Conservation (phyloP, 2,329 filamentous ascomycete genomes). For the Sphaceloma murrayae region DNA sequence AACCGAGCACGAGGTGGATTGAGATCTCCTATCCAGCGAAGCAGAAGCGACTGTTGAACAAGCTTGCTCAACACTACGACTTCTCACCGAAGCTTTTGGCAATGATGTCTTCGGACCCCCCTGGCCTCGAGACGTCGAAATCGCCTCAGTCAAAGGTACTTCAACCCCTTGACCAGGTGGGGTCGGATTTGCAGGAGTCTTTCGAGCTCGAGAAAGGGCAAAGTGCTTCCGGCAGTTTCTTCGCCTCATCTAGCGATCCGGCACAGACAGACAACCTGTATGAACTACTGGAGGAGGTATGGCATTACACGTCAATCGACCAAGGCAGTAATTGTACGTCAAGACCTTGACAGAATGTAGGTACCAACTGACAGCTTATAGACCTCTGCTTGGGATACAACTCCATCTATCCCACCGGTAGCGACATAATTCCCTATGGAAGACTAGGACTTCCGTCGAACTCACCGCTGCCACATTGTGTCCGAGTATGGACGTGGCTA, state of each 20-base stretch:
- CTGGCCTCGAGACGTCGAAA: too few relatives aligned
- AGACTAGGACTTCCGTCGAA: conserved; percentile 21
- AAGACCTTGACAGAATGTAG: too few relatives aligned
- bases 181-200: too few relatives aligned
- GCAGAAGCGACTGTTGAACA: conserved; percentile 48
- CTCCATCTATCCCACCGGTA: conserved; percentile 40
- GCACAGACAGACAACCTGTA: conserved; percentile 38
- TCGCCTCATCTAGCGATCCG: conserved; percentile 30
- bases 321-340: conserved; percentile 47
- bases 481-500: conserved; percentile 61
- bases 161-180: too few relatives aligned
- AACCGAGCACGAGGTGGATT: conserved; percentile 58
- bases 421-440: conserved; percentile 27
- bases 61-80: conserved; percentile 53
- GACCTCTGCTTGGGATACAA: conserved; percentile 65
- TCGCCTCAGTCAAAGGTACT: too few relatives aligned
- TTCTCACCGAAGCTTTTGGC: conserved; percentile 58
- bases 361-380: background rate
- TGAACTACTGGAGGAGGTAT: conserved; percentile 58
- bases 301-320: conserved; percentile 66
- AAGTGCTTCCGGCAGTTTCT: conserved; percentile 27
- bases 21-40: conserved; percentile 61
- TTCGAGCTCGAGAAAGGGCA: conserved; percentile 30
- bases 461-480: conserved; percentile 38
- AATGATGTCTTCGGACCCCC: conserved; percentile 52